phyloP scores from a whole-genome alignment of 1,284 basidiomycete species.

The Ganoderma sinense region DNA sequence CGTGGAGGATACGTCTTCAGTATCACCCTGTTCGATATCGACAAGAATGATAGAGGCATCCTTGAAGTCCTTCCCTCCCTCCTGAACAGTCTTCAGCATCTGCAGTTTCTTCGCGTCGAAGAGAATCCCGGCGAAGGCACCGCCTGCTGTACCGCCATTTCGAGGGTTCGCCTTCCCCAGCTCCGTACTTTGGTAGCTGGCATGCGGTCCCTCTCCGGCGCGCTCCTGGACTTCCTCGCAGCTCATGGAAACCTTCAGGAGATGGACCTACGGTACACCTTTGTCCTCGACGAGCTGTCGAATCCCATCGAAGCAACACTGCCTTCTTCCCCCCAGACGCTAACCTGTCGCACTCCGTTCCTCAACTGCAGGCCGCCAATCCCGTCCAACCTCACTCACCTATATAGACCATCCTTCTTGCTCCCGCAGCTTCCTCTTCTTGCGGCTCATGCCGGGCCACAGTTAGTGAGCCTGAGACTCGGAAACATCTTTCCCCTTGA shows the following conservation, averaged over 20 bases:
- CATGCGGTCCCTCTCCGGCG: background rate
- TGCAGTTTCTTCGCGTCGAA: background rate
- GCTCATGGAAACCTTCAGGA: background rate
- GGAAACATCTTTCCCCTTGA: background rate
- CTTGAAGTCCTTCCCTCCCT: background rate
- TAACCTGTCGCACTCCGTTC: background rate
- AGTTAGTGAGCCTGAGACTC: background rate
- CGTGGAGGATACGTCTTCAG: background rate
- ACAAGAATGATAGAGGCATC: background rate
- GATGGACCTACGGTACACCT: background rate
- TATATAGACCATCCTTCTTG: background rate
- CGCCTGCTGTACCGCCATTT: background rate
- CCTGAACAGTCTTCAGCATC: background rate
- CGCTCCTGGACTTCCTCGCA: background rate
- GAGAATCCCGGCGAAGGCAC: background rate
- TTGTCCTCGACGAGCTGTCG: background rate
- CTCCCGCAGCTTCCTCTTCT: background rate
- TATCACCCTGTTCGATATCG: background rate
- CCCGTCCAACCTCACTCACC: background rate
- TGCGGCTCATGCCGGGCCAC: background rate
- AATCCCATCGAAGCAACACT: background rate
- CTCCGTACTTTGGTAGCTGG: conserved; percentile 7
- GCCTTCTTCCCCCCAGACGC: background rate
- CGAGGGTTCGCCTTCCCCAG: background rate
- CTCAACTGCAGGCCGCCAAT: background rate